Evolutionary conservation across 192 early-diverging fungal species (phyloP).

Genomic region (Dimargaris cristalligena): DNA sequence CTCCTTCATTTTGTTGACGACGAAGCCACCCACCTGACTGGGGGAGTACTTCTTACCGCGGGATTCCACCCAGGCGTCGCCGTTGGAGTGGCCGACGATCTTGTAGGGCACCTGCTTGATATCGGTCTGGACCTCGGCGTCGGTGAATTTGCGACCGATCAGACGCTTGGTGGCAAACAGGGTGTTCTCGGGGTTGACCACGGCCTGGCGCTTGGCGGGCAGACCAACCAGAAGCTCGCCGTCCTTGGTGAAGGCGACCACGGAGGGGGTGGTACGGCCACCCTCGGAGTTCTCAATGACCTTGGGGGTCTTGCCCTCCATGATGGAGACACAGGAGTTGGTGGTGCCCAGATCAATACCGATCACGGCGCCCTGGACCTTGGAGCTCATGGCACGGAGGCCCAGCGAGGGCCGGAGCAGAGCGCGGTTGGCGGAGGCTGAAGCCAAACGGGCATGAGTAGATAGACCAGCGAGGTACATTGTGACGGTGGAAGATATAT

Average conservation of each 20-base stretch:
- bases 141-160: constrained; percentile 86
- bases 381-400: constrained; percentile 32
- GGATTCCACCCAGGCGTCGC: constrained; percentile 96
- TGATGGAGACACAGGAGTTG: constrained; percentile 98
- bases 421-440: neutral
- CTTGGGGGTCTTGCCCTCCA: constrained; percentile 94
- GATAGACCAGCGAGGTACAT: constrained; percentile 12
- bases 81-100: constrained; percentile 87
- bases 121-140: constrained; percentile 75
- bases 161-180: constrained; percentile 94
- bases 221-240: constrained; percentile 89
- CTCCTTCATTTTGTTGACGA: constrained; percentile 99
- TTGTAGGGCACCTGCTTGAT: constrained; percentile 84
- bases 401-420: constrained; percentile 12
- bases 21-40: constrained; percentile 87
- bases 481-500: neutral
- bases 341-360: constrained; percentile 99
- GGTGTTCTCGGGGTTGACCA: constrained; percentile 97
- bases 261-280: constrained; percentile 88
- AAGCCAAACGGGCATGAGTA: constrained; percentile 8
- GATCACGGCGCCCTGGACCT: constrained; percentile 68
- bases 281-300: constrained; percentile 98
- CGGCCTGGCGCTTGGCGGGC: constrained; percentile 96
- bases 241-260: constrained; percentile 92
- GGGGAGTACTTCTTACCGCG: constrained; percentile 92